Evolutionary conservation across 2,329 filamentous ascomycete species (phyloP), one percentile per base, ranked within the genome.

Genomic region (Fusarium verticillioides): DNA sequence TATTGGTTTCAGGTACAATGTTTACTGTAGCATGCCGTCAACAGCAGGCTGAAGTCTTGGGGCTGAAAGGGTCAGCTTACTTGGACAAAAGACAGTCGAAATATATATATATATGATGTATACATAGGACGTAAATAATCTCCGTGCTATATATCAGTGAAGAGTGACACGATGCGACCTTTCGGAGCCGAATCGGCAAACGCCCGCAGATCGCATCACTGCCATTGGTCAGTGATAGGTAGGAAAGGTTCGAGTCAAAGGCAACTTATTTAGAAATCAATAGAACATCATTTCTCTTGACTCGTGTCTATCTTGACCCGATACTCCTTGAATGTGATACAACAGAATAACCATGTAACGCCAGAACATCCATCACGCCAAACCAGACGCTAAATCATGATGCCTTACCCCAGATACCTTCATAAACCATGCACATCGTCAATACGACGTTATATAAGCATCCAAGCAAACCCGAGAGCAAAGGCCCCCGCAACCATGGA

Each of bases 121-220:
- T 13, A 40, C 36, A n/a, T 30, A 26, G 36, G 50, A 26, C 30
- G 19, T 37, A 40, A 30, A 16, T 28, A 40, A 54, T 54, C 50
- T 54, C 50, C 50, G 50, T 18, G 21, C 34, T 16, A 36, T 54
- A 18, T 28, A 18, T n/a, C 13, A 53, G 34, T n/a, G 34, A 54
- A 40, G 23, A 26, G 50, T 28, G 26, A 13, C 28, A 13, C 9
- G 37, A 39, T n/a, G 50, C 23, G 8, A 40, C 50, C 36, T 13
- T 39, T 66, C 75, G 75, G 75, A 49, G 61, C 75, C 75, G 75
- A 74, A 57, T 75, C 75, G 75, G 75, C 75, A 54, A 50, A 53
- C 13, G 30, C 28, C 50, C 13, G 30, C 28, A 50, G 32, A 21
- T 59, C 39, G 39, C 26, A 60, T 46, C n/a, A 66, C 18, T 18